Percentiles rank a stretch among this genome's conserved stretches.
Evolutionary conservation across 805 yeast species (phyloP).

Genomic region (Myxozyma vanderwaltii): DNA sequence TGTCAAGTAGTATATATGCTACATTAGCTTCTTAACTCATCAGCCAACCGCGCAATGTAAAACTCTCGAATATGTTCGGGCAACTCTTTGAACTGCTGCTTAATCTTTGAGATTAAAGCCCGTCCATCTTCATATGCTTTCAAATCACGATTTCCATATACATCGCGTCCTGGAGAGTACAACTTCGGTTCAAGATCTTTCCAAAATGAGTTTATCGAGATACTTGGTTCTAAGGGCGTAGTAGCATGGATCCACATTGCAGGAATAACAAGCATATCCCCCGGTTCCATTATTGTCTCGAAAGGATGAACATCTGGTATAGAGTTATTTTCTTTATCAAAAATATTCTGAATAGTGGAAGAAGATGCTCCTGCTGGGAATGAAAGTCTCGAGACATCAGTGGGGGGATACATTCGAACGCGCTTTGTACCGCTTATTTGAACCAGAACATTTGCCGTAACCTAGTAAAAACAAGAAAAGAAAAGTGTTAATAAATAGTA

Average conservation of each 20-base stretch:
- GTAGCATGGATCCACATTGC: slow-evolving; percentile 47
- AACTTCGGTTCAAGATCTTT: slow-evolving; percentile 37
- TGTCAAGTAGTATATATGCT: no score
- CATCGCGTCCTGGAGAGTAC: slow-evolving; percentile 43
- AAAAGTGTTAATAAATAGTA: no score
- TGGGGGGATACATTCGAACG: slow-evolving; percentile 44
- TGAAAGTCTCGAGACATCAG: slow-evolving; percentile 38
- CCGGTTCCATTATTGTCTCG: slow-evolving; percentile 42
- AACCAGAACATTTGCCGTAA: slow-evolving; percentile 44
- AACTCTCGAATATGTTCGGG: slow-evolving; percentile 41
- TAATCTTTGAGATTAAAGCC: slow-evolving; percentile 34
- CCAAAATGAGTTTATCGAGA: slow-evolving; percentile 45
- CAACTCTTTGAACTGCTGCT: slow-evolving; percentile 34
- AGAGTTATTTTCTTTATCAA: slow-evolving; percentile 28
- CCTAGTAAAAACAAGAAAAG: no score
- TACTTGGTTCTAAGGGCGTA: slow-evolving; percentile 39
- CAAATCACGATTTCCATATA: slow-evolving; percentile 46
- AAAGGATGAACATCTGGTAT: slow-evolving; percentile 37
- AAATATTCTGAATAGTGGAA: slow-evolving; percentile 42
- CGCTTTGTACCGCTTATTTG: slow-evolving; percentile 43
- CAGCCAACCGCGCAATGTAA: slow-evolving; percentile 40
- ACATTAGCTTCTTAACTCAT: slow-evolving; percentile 34
- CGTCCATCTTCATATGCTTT: slow-evolving; percentile 43
- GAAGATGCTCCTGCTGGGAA: slow-evolving; percentile 44
- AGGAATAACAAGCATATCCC: slow-evolving; percentile 46